Evolutionary conservation across 192 early-diverging fungal species (phyloP).

Genomic region (Diversispora eburnea): DNA sequence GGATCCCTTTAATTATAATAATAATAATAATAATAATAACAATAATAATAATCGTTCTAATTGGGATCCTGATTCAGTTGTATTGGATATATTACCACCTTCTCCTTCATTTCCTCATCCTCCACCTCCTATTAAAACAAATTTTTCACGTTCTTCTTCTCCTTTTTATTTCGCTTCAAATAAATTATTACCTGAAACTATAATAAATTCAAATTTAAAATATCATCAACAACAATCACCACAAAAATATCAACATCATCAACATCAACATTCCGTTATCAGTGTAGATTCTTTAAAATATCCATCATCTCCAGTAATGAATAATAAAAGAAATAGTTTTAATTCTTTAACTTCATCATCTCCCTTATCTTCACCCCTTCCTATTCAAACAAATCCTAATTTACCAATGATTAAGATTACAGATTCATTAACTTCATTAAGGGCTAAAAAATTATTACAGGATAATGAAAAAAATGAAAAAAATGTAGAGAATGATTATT

Average conservation of each 20-base stretch:
- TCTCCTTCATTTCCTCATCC: not conserved
- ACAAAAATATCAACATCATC: not conserved
- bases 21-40: not conserved
- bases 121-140: not conserved
- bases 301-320: slow-evolving; percentile 3
- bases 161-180: slow-evolving; percentile 1
- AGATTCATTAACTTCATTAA: no score
- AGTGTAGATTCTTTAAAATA: slow-evolving; percentile 5
- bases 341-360: no score
- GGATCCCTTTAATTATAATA: not conserved
- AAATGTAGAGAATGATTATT: no score
- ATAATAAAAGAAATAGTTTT: not conserved
- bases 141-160: not conserved
- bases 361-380: no score
- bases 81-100: no score
- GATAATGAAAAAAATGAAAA: no score
- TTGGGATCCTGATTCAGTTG: no score
- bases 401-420: no score
- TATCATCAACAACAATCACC: no score
- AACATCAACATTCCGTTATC: not conserved
- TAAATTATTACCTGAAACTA: not conserved
- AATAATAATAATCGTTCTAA: no score
- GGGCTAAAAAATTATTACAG: no score
- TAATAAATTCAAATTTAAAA: not conserved
- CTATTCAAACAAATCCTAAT: no score